Percentiles rank a stretch among this genome's conserved stretches.
Conservation (phyloP, 805 yeast genomes). For the Barnettozyma siamensis region DNA sequence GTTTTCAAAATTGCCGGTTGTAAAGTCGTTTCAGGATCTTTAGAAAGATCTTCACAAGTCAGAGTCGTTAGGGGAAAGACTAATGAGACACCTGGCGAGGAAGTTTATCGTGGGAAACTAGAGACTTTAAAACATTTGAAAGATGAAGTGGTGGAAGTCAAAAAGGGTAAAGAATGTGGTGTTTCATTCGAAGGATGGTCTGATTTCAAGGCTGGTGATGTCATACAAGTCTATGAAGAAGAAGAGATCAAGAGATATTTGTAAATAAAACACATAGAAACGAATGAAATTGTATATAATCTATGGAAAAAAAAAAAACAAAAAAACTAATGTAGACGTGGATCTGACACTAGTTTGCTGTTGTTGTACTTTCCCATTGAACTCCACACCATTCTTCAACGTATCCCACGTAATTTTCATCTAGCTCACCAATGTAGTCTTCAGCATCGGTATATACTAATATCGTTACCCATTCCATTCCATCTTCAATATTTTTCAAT, state of each 20-base stretch:
- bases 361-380: constrained; percentile 64
- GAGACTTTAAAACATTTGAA: constrained; percentile 75
- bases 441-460: constrained; percentile 70
- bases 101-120: constrained; percentile 53
- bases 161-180: constrained; percentile 91
- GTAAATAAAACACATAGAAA: constrained; percentile 10
- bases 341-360: too few species aligned
- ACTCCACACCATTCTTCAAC: constrained; percentile 77
- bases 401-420: constrained; percentile 67
- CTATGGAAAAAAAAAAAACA: too few species aligned
- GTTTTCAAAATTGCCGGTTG: constrained; percentile 79
- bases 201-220: constrained; percentile 68
- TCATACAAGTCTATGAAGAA: constrained; percentile 68
- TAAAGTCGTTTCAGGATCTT: constrained; percentile 62
- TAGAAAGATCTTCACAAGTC: constrained; percentile 53
- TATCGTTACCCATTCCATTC: constrained; percentile 98
- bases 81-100: constrained; percentile 28
- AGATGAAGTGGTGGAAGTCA: constrained; percentile 70
- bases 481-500: constrained; percentile 42
- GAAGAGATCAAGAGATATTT: constrained; percentile 47
- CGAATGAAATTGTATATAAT: too few species aligned
- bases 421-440: constrained; percentile 55
- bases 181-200: constrained; percentile 64
- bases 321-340: too few species aligned
- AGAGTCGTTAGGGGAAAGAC: constrained; percentile 43